A percentile compares a stretch with the other conserved stretches of the same genome.
These are phyloP conservation scores for Clavariopsis aquatica DNA, from an alignment of 495 filamentous ascomycete genomes.

Conservation along the genomic window DNA sequence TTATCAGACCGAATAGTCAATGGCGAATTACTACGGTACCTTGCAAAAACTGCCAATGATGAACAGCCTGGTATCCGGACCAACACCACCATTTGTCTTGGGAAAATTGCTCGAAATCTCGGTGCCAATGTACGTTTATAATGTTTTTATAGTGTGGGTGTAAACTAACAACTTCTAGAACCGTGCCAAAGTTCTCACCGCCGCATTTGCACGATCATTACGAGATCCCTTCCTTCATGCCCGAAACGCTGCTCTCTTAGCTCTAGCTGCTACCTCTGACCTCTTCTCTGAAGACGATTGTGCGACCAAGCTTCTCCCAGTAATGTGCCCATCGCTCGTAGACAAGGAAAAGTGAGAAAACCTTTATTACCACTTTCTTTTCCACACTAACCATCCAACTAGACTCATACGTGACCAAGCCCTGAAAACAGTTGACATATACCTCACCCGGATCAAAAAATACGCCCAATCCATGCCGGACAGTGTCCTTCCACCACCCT, in stretches of 20 bases:
- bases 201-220: constrained; percentile 85
- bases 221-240: constrained; percentile 94
- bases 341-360: constrained; percentile 78
- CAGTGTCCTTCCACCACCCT: constrained; percentile 60
- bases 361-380: neutral
- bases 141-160: neutral
- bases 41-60: constrained; percentile 96
- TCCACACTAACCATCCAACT: constrained; percentile 6
- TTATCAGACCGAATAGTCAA: constrained; percentile 91
- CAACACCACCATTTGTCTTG: constrained; percentile 95
- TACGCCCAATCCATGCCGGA: constrained; percentile 78
- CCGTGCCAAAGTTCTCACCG: constrained; percentile 84
- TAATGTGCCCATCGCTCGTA: constrained; percentile 74
- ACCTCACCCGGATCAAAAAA: constrained; percentile 80
- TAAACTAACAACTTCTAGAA: constrained; percentile 46
- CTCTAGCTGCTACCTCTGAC: constrained; percentile 79
- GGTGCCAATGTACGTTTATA: constrained; percentile 59
- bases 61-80: constrained; percentile 97
- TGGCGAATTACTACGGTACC: constrained; percentile 83
- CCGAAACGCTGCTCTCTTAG: constrained; percentile 82
- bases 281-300: constrained; percentile 89
- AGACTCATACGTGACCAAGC: constrained; percentile 85
- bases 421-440: constrained; percentile 86
- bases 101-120: constrained; percentile 89
- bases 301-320: constrained; percentile 76